Evolutionary conservation across 1,284 basidiomycete species (phyloP).

Genomic region (Phylloboletellus chloephorus): DNA sequence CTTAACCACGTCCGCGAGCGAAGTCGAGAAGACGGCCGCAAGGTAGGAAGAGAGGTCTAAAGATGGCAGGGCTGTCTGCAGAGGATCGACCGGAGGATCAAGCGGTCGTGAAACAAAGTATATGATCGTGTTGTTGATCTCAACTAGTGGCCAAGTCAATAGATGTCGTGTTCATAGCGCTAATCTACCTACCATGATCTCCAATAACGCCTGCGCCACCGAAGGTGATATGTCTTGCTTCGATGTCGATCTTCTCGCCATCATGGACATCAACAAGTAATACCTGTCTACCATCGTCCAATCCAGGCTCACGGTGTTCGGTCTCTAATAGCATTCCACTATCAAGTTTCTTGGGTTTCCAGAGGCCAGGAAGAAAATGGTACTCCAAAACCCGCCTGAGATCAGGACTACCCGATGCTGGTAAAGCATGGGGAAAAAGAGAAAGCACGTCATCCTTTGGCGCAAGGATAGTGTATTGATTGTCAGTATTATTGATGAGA

Average conservation of each 20-base stretch:
- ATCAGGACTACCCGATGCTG: slow-evolving; percentile 60
- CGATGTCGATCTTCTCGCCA: slow-evolving; percentile 40
- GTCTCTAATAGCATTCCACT: slow-evolving; percentile 78
- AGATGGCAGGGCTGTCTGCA: slow-evolving; percentile 79
- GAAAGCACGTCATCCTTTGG: slow-evolving; percentile 83
- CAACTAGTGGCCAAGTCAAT: slow-evolving; percentile 42
- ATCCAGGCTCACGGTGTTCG: slow-evolving; percentile 61
- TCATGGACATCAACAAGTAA: slow-evolving; percentile 63
- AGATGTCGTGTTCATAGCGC: background rate
- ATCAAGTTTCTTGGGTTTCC: slow-evolving; percentile 62
- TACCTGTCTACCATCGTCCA: slow-evolving; percentile 69
- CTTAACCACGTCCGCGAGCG: slow-evolving; percentile 68
- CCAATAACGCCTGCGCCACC: slow-evolving; percentile 80
- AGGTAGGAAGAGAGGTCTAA: slow-evolving; percentile 87
- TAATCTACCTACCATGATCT: slow-evolving; percentile 55
- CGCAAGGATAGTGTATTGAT: slow-evolving; percentile 79
- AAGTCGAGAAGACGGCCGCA: slow-evolving; percentile 82
- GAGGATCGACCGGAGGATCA: slow-evolving; percentile 73
- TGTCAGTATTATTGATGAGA: slow-evolving; percentile 74
- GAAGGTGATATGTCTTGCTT: slow-evolving; percentile 66
- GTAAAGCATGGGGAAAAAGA: slow-evolving; percentile 51
- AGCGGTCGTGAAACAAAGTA: slow-evolving; percentile 88
- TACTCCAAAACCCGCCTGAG: slow-evolving; percentile 69
- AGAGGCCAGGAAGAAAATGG: slow-evolving; percentile 81
- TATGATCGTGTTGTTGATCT: slow-evolving; percentile 74